phyloP scores from a whole-genome alignment of 768 basidiomycete species.

The Phlegmacium glaucopus region DNA sequence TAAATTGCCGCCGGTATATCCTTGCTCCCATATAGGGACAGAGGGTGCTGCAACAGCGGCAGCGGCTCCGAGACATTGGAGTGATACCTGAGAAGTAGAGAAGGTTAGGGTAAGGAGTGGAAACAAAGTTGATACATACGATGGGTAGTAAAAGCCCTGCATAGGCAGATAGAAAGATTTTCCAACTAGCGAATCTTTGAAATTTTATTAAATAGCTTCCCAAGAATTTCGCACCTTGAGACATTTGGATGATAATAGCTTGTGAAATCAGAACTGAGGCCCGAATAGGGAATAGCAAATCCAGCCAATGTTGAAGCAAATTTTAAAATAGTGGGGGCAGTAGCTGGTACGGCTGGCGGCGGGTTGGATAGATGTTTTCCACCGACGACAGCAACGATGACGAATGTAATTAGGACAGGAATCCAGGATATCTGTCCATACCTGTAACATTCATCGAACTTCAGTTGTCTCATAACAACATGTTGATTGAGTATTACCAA shows the following conservation, averaged over 20 bases:
- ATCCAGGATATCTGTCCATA: conserved; percentile 78
- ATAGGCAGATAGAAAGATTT: conserved; percentile 67
- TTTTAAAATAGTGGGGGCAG: conserved; percentile 50
- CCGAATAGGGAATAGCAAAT: conserved; percentile 58
- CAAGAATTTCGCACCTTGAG: conserved; percentile 39
- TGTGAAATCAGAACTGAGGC: conserved; percentile 74
- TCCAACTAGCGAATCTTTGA: conserved; percentile 41
- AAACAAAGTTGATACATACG: conserved; percentile 19
- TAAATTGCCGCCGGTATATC: conserved; percentile 54
- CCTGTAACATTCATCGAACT: conserved; percentile 20
- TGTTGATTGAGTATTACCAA: conserved; percentile 31
- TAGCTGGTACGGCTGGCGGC: conserved; percentile 49
- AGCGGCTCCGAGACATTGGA: conserved; percentile 57
- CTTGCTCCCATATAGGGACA: conserved; percentile 60
- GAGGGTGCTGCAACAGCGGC: conserved; percentile 51
- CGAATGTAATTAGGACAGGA: conserved; percentile 69
- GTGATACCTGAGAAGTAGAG: conserved; percentile 34
- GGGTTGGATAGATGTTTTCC: conserved; percentile 61
- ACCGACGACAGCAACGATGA: conserved; percentile 70
- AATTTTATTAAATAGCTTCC: background rate
- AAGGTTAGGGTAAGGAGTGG: background rate
- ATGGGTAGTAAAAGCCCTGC: conserved; percentile 64
- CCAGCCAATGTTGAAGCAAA: conserved; percentile 73
- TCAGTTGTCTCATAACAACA: background rate
- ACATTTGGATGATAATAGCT: conserved; percentile 61